Conservation (phyloP, 2,329 filamentous ascomycete genomes). For the Microdochium paspali region DNA sequence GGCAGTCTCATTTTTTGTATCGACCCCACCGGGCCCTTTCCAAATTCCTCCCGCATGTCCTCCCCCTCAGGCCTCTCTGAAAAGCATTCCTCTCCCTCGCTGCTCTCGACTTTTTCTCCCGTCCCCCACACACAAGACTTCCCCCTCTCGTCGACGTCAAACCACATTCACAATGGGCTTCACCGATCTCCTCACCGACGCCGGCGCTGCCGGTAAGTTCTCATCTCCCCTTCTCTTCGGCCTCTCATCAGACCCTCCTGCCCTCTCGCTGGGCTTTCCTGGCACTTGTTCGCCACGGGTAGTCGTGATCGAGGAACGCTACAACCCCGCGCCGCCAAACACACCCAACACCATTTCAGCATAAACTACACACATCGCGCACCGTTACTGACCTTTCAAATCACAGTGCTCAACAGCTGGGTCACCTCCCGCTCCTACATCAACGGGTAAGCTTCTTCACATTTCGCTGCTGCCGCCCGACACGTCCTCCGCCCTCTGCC, state of each 20-base stretch:
- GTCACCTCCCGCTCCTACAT: conserved; percentile 61
- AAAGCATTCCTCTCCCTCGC: neutral
- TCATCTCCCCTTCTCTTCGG: too few relatives aligned
- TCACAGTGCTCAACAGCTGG: conserved; percentile 47
- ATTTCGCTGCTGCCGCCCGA: conserved; percentile 6
- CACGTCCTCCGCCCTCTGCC: neutral
- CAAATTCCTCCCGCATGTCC: too few relatives aligned
- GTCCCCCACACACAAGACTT: conserved; percentile 14
- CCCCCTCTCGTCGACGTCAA: conserved; percentile 7
- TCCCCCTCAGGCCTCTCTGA: neutral
- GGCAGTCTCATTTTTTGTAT: too few relatives aligned
- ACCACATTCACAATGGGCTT: conserved; percentile 47
- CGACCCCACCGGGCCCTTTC: too few relatives aligned
- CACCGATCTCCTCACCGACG: conserved; percentile 47
- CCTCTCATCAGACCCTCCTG: too few relatives aligned
- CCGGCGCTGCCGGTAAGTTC: conserved; percentile 40
- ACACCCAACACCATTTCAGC: neutral
- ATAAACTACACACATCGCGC: neutral
- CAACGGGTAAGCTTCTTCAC: conserved; percentile 49
- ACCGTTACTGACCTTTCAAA: conserved; percentile 6
- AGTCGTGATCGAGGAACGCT: neutral
- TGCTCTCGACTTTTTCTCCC: conserved; percentile 4
- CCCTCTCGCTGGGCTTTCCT: too few relatives aligned
- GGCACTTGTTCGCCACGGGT: too few relatives aligned
- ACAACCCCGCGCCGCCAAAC: neutral